A percentile compares a stretch with the other conserved stretches of the same genome.
Conservation (phyloP, 176 grass and related monocot species). For the Thalia dealbata region DNA sequence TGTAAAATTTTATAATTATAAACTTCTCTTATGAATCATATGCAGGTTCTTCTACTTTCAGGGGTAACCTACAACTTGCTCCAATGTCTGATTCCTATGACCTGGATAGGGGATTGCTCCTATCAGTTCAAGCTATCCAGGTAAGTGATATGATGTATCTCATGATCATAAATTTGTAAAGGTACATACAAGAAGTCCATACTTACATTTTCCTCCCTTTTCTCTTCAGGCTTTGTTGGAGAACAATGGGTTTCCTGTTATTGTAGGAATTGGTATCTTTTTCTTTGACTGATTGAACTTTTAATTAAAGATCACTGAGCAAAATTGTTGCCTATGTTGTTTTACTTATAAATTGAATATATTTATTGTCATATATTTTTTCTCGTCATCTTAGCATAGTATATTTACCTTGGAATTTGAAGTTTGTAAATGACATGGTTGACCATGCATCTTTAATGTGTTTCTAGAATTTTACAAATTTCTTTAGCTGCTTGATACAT, state of each 20-base stretch:
- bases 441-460: too few relatives aligned
- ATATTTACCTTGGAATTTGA: too few relatives aligned
- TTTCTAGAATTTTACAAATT: too few relatives aligned
- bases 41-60: constrained; percentile 72
- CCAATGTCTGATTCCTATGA: constrained; percentile 90
- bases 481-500: too few relatives aligned
- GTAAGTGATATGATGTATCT: constrained; percentile 24
- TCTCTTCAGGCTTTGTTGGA: constrained; percentile 75
- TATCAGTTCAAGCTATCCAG: constrained; percentile 99
- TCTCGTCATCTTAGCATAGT: too few relatives aligned
- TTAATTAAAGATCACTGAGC: neutral
- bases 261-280: constrained; percentile 75
- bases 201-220: constrained; percentile 5
- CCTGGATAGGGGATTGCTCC: constrained; percentile 86
- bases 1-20: neutral
- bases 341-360: neutral
- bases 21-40: constrained; percentile 26
- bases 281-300: neutral
- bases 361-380: neutral
- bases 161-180: neutral
- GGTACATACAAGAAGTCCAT: neutral
- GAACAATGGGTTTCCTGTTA: constrained; percentile 96
- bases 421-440: too few relatives aligned
- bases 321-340: neutral
- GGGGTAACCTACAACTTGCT: constrained; percentile 59